phyloP scores from a whole-genome alignment of 2,329 filamentous ascomycete species.

The Nemania bipapillata region DNA sequence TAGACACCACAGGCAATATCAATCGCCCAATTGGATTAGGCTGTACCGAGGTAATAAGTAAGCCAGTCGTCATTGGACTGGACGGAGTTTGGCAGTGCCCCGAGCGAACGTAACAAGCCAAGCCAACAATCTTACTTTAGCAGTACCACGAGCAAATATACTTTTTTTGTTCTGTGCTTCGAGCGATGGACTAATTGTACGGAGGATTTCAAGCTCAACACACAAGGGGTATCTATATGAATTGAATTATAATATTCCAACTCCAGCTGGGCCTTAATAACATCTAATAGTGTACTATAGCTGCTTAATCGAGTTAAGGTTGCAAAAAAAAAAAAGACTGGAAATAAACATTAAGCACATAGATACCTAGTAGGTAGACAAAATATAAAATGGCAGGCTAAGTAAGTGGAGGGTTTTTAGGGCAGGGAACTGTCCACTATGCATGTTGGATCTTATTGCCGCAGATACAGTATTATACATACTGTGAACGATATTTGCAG shows the following conservation, averaged over 20 bases:
- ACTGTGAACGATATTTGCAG: slow-evolving; percentile 14
- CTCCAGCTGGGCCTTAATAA: background rate
- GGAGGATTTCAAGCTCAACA: too few relatives aligned
- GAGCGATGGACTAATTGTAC: background rate
- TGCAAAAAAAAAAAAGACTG: background rate
- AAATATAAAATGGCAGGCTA: background rate
- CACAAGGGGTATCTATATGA: background rate
- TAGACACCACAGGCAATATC: background rate
- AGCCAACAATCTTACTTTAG: slow-evolving; percentile 1
- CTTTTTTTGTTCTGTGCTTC: background rate
- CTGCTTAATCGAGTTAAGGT: background rate
- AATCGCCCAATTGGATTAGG: slow-evolving; percentile 15
- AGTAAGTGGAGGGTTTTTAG: slow-evolving; percentile 1
- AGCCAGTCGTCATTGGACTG: slow-evolving; percentile 3
- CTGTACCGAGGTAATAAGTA: background rate
- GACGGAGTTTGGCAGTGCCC: background rate
- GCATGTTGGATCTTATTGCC: slow-evolving; percentile 8
- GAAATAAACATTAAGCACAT: background rate
- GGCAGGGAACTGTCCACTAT: slow-evolving; percentile 15
- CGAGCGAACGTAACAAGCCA: background rate
- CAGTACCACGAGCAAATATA: background rate
- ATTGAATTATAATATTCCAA: background rate
- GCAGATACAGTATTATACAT: slow-evolving; percentile 5
- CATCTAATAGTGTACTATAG: background rate
- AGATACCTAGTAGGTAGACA: background rate